These are phyloP conservation scores for Nigrospora osmanthi DNA, from an alignment of 2,329 filamentous ascomycete genomes.

Conservation along the genomic window DNA sequence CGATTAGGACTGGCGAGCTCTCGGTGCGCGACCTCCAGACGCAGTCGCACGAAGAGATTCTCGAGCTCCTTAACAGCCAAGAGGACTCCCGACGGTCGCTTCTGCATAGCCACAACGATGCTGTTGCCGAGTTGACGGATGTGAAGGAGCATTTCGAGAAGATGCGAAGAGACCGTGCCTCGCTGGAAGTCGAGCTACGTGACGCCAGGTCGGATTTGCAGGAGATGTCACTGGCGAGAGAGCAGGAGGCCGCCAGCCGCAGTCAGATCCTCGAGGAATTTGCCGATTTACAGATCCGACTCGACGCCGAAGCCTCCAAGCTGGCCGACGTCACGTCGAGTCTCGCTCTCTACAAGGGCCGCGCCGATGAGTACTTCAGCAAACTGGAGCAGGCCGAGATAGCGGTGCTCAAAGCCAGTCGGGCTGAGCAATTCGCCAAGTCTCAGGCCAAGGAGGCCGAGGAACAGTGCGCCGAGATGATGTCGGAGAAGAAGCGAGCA, in stretches of 20 bases:
- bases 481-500: constrained; percentile 88
- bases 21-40: constrained; percentile 87
- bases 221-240: constrained; percentile 68
- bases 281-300: constrained; percentile 83
- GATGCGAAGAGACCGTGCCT: constrained; percentile 71
- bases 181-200: constrained; percentile 77
- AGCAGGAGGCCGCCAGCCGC: constrained; percentile 82
- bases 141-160: constrained; percentile 83
- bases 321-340: constrained; percentile 77
- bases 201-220: constrained; percentile 77
- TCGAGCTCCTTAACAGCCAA: constrained; percentile 86
- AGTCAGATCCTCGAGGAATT: constrained; percentile 87
- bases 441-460: constrained; percentile 84
- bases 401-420: constrained; percentile 81
- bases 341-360: constrained; percentile 80
- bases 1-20: constrained; percentile 77
- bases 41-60: constrained; percentile 88
- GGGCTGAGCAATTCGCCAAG: constrained; percentile 91
- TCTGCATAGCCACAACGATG: constrained; percentile 77
- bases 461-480: constrained; percentile 80
- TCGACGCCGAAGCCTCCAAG: constrained; percentile 83
- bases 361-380: constrained; percentile 92
- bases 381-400: constrained; percentile 97
- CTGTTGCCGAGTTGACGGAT: constrained; percentile 76
- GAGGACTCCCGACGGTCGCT: constrained; percentile 80